Base-by-base conservation (phyloP, 1,139 yeast genomes). In the Protomyces gravidus region DNA sequence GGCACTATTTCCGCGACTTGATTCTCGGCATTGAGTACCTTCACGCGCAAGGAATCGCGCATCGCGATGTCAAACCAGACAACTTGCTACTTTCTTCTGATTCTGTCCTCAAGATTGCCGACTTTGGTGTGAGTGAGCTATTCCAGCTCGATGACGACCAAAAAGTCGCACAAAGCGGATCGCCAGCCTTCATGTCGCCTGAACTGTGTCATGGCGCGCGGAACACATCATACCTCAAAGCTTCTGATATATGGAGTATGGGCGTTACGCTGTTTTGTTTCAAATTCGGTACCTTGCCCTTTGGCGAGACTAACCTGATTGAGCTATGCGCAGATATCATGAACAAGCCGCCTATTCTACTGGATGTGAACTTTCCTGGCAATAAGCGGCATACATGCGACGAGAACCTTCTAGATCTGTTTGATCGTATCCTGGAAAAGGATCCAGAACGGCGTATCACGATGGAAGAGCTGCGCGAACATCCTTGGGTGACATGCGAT, bases 11-110 rank as follows among this genome's bases (percentile, higher is more conserved):
- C 67, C 78, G 96, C 64, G 97, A 92, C 68, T 89, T 92, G 56
- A 78, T 92, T 6, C 76, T 89, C 32, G 98, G 97, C 0, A 76
- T 92, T 47, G 97, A 92, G 71, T 92, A 90, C 72, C 73, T 92
- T 65, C 98, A 92, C 73, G 78, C 86, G 63, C 96, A 89, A 70
- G 97, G 97, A 1, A 88, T 92, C 51, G 86, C 92, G 17, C 98
- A 92, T 72, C 80, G 97, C 63, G 98, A 92, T 71, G 90, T 92
- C 64, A 92, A 92, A 71, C 96, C 97, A 1, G 97, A 96, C 13
- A 92, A 92, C 69, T 74, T 92, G 53, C 75, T 92, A 59, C 83
- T 90, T 1, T 80, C 86, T 36, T 79, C 81, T 11, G 86, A 86
- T 66, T 83, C 85, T 62, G 80, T 82, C 13, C 95, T 92, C 25